Conservation (phyloP, 768 basidiomycete species). For the Piloderma croceum region DNA sequence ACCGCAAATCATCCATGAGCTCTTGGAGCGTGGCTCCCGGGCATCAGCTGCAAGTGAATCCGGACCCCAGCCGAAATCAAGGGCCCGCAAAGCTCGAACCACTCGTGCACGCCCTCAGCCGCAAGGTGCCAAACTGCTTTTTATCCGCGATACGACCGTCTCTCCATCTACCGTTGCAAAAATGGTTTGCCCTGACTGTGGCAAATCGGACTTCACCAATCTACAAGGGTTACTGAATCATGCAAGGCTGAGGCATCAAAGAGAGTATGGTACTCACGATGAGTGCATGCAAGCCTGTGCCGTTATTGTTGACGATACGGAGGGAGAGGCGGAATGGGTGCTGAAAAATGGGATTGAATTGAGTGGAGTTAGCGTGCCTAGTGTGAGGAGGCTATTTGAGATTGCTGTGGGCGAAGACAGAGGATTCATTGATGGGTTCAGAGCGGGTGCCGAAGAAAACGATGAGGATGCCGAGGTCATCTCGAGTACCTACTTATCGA, state of each 20-base stretch:
- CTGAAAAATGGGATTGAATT: conserved; percentile 35
- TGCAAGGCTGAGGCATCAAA: conserved; percentile 42
- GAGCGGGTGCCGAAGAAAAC: conserved; percentile 17
- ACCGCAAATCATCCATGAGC: too few species aligned
- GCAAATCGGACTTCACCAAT: conserved; percentile 43
- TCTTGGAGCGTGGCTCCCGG: too few species aligned
- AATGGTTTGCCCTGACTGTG: conserved; percentile 39
- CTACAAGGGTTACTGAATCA: conserved; percentile 50
- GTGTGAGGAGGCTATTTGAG: conserved; percentile 43
- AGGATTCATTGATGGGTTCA: not conserved
- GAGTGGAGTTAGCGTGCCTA: conserved; percentile 38
- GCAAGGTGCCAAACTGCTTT: conserved; percentile 32
- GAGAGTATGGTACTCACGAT: conserved; percentile 47
- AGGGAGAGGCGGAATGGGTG: conserved; percentile 29
- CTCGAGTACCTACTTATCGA: conserved; percentile 37
- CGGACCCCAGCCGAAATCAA: too few species aligned
- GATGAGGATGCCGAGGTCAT: conserved; percentile 8
- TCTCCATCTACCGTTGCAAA: conserved; percentile 28
- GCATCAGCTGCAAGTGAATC: too few species aligned
- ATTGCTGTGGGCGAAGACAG: conserved; percentile 42
- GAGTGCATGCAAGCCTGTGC: conserved; percentile 45
- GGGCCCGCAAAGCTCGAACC: too few species aligned
- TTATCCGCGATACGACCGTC: conserved; percentile 30
- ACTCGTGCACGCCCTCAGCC: too few species aligned
- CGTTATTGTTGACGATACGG: conserved; percentile 23